A percentile compares a stretch with the other conserved stretches of the same genome.
phyloP scores from a whole-genome alignment of 2,329 filamentous ascomycete species.

The Clathrospora elynae region DNA sequence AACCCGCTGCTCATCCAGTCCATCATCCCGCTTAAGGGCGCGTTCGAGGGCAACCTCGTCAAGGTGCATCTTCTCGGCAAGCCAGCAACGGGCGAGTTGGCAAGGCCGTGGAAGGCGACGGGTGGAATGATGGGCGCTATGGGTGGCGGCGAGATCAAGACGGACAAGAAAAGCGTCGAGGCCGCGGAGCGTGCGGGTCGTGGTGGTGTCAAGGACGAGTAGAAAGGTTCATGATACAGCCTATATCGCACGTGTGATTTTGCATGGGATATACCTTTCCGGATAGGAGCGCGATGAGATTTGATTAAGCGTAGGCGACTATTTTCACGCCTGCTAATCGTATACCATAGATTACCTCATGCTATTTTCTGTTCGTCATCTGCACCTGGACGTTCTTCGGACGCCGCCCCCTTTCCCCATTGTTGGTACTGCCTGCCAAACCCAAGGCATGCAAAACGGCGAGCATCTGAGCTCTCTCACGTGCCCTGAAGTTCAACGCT shows the following conservation, averaged over 20 bases:
- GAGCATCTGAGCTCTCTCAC: too few species aligned
- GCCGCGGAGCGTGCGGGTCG: slow-evolving; percentile 57
- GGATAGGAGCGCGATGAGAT: not conserved
- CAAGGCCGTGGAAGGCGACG: slow-evolving; percentile 90
- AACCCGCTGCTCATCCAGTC: slow-evolving; percentile 98
- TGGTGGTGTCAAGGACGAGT: slow-evolving; percentile 60
- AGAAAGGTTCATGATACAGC: slow-evolving; percentile 20
- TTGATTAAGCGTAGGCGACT: not conserved
- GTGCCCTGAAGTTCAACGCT: too few species aligned
- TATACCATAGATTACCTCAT: slow-evolving; percentile 8
- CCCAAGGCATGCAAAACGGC: too few species aligned
- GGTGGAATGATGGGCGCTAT: slow-evolving; percentile 83
- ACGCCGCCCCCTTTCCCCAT: too few species aligned
- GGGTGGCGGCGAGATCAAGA: slow-evolving; percentile 75
- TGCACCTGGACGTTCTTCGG: too few species aligned
- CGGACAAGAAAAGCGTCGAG: slow-evolving; percentile 70
- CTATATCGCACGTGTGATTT: not conserved
- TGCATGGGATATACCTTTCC: not conserved
- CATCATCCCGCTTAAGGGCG: slow-evolving; percentile 96
- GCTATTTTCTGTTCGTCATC: too few species aligned
- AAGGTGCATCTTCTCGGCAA: slow-evolving; percentile 93
- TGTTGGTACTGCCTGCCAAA: too few species aligned
- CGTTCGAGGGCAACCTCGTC: slow-evolving; percentile 91
- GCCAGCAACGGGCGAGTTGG: slow-evolving; percentile 85
- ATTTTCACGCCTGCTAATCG: slow-evolving; percentile 4